A percentile compares a stretch with the other conserved stretches of the same genome.
Evolutionary conservation across 1,284 basidiomycete species (phyloP).

Genomic region (Cutaneotrichosporon cyanovorans): DNA sequence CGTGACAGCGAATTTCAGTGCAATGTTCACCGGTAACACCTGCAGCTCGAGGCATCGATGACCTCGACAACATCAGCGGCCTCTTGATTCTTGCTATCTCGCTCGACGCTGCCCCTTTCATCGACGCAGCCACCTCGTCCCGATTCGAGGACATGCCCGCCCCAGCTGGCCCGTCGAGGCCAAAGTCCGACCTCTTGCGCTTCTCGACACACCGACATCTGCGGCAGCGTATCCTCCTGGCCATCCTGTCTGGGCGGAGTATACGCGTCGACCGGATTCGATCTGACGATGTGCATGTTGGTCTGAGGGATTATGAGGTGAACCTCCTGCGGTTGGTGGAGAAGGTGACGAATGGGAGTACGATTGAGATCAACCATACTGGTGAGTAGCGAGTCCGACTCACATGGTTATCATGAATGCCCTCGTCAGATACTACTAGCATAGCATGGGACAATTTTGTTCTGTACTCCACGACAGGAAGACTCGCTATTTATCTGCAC

Average conservation of each 20-base stretch:
- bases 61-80: neutral
- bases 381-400: too few species aligned
- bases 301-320: conserved; percentile 90
- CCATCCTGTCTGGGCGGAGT: conserved; percentile 77
- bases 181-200: conserved; percentile 41
- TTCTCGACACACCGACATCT: conserved; percentile 75
- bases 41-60: neutral
- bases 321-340: conserved; percentile 83
- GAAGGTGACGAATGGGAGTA: conserved; percentile 87
- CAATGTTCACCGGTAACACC: neutral
- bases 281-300: conserved; percentile 85
- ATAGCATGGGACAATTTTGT: too few species aligned
- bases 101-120: too few species aligned
- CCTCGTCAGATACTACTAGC: too few species aligned
- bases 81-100: too few species aligned
- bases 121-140: too few species aligned
- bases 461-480: too few species aligned
- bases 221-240: conserved; percentile 76
- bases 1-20: conserved; percentile 4
- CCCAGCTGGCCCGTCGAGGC: neutral
- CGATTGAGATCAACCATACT: conserved; percentile 94
- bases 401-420: too few species aligned
- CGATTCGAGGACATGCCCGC: conserved; percentile 1
- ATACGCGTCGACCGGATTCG: conserved; percentile 85
- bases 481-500: too few species aligned